phyloP scores from a whole-genome alignment of 1,139 yeast species.

The Magnusiomyces sp. region DNA sequence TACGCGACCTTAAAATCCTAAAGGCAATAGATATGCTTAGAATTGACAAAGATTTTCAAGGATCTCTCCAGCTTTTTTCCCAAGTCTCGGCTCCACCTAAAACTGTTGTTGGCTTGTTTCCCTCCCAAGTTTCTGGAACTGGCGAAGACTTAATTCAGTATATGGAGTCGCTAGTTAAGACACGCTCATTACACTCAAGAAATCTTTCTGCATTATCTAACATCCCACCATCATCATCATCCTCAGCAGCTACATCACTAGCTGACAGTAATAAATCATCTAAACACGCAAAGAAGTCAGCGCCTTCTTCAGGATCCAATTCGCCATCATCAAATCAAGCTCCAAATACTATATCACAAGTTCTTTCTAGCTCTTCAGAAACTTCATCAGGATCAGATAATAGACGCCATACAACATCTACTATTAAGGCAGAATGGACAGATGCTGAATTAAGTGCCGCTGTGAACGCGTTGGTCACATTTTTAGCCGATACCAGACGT shows the following conservation, averaged over 20 bases:
- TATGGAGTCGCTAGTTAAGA: conserved; percentile 13
- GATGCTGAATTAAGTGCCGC: conserved; percentile 31
- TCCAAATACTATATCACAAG: conserved; percentile 44
- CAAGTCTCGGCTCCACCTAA: conserved; percentile 53
- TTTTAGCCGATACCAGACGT: conserved; percentile 44
- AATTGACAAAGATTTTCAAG: conserved; percentile 27
- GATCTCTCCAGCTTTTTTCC: conserved; percentile 41
- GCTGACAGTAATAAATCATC: too few relatives aligned
- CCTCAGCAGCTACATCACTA: conserved; percentile 14
- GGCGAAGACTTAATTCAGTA: conserved; percentile 17
- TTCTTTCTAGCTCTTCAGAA: conserved; percentile 35
- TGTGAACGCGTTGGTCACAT: conserved; percentile 47
- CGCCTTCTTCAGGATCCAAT: neutral
- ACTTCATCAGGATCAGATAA: conserved; percentile 20
- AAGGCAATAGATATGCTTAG: conserved; percentile 36
- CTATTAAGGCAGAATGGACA: conserved; percentile 12
- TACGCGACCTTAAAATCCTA: conserved; percentile 40
- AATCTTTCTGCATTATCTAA: neutral
- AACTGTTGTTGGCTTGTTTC: conserved; percentile 40
- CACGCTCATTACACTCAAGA: neutral
- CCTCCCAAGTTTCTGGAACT: conserved; percentile 30
- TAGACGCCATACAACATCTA: neutral
- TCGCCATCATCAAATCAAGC: conserved; percentile 41
- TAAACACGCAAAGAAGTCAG: neutral
- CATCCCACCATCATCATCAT: conserved; percentile 1